Evolutionary conservation across 768 basidiomycete genomes (phyloP).

Genomic region (Kwoniella heveanensis): DNA sequence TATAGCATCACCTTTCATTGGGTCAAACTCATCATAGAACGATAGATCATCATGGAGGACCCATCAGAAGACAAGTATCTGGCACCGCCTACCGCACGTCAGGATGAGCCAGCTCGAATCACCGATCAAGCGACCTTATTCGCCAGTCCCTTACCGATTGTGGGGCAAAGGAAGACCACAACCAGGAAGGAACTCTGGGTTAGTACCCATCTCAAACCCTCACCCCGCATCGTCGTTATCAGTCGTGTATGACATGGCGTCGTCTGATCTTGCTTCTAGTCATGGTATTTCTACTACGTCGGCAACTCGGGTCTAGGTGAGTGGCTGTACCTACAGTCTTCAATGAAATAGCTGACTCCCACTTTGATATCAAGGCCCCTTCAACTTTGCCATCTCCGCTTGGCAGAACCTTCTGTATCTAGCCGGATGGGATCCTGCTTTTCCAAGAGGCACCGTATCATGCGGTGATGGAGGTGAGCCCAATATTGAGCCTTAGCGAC

Average conservation of each 20-base stretch:
- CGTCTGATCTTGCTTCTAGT: constrained; percentile 21
- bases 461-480: constrained; percentile 41
- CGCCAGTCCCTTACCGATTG: constrained; percentile 43
- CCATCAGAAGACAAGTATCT: constrained; percentile 6
- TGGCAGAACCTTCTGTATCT: constrained; percentile 49
- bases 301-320: constrained; percentile 44
- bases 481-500: not conserved
- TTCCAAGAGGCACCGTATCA: constrained; percentile 32
- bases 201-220: too few relatives aligned
- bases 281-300: constrained; percentile 50
- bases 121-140: constrained; percentile 45
- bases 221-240: not conserved
- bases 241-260: not conserved
- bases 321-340: not conserved
- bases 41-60: constrained; percentile 1
- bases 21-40: not conserved
- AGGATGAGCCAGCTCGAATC: constrained; percentile 1
- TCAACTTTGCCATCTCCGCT: constrained; percentile 50
- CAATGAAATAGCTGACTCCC: not conserved
- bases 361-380: constrained; percentile 29
- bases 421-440: constrained; percentile 50
- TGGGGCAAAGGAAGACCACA: constrained; percentile 41
- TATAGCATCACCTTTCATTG: not conserved
- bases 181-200: constrained; percentile 50
- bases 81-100: not conserved